phyloP scores from a whole-genome alignment of 1,139 yeast genomes.

The Saccharomyces hybrid region DNA sequence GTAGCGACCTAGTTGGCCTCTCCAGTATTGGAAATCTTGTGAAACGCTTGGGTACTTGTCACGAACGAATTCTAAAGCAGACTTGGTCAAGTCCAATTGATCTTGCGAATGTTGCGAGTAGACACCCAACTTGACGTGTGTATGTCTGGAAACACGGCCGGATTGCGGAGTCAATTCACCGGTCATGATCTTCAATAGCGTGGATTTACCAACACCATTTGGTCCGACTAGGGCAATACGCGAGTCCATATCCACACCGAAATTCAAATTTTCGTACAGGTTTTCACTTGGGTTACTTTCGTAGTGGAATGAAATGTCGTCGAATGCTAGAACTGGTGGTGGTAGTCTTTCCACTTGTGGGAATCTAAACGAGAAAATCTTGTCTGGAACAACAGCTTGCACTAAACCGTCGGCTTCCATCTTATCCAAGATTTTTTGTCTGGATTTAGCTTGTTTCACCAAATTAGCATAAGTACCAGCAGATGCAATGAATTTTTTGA shows the following conservation, averaged over 20 bases:
- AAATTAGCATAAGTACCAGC: conserved; percentile 99
- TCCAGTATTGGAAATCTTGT: conserved; percentile 99
- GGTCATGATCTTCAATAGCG: conserved; percentile 91
- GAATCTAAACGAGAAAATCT: conserved; percentile 87
- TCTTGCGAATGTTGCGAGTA: conserved; percentile 99
- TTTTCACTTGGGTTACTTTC: conserved; percentile 83
- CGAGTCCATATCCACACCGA: conserved; percentile 99
- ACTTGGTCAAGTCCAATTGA: conserved; percentile 89
- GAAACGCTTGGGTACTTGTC: conserved; percentile 83
- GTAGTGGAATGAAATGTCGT: conserved; percentile 87
- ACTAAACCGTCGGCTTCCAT: conserved; percentile 99
- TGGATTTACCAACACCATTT: conserved; percentile 98
- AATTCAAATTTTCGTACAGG: conserved; percentile 81
- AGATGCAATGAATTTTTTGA: conserved; percentile 96
- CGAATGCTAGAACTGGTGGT: conserved; percentile 97
- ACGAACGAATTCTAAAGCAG: conserved; percentile 94
- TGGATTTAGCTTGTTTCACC: conserved; percentile 97
- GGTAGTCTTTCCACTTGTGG: conserved; percentile 96
- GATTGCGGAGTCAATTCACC: conserved; percentile 83
- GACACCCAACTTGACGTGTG: conserved; percentile 96
- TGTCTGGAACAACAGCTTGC: conserved; percentile 87
- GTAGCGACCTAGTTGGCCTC: conserved; percentile 95
- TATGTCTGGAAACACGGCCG: conserved; percentile 95
- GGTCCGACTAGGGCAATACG: conserved; percentile 98
- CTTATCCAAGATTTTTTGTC: conserved; percentile 98